Conservation (phyloP, 129 eudicot species). For the Artemisia annua region DNA sequence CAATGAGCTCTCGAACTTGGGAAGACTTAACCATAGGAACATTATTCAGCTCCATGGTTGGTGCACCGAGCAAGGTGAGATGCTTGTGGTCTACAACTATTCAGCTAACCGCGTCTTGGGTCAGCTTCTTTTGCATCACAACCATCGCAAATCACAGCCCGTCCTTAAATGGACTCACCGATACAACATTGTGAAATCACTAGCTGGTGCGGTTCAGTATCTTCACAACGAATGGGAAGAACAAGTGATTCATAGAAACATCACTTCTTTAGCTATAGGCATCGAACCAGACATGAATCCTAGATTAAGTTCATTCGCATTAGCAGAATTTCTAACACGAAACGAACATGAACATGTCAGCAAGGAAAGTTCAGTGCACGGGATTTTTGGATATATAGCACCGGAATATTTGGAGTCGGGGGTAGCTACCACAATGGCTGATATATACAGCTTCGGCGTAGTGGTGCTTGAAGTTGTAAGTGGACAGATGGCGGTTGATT, state of each 20-base stretch:
- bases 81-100: constrained; percentile 79
- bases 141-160: constrained; percentile 21
- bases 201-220: constrained; percentile 74
- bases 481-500: constrained; percentile 88
- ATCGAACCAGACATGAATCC: constrained; percentile 82
- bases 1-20: constrained; percentile 69
- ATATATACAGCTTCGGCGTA: constrained; percentile 89
- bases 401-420: constrained; percentile 86
- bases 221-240: constrained; percentile 97
- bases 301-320: constrained; percentile 71
- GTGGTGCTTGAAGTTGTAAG: constrained; percentile 81
- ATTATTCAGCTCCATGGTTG: constrained; percentile 89
- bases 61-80: constrained; percentile 96
- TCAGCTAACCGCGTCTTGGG: constrained; percentile 54
- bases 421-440: constrained; percentile 73
- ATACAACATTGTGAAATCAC: constrained; percentile 68
- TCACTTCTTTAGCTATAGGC: constrained; percentile 69
- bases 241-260: constrained; percentile 79
- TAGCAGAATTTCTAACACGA: constrained; percentile 77
- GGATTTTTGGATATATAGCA: constrained; percentile 88
- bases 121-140: constrained; percentile 49
- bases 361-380: constrained; percentile 46
- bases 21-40: constrained; percentile 78
- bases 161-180: constrained; percentile 62
- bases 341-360: constrained; percentile 51